Conservation (phyloP, 306 rosid species). For the Hylodesmum podocarpum region DNA sequence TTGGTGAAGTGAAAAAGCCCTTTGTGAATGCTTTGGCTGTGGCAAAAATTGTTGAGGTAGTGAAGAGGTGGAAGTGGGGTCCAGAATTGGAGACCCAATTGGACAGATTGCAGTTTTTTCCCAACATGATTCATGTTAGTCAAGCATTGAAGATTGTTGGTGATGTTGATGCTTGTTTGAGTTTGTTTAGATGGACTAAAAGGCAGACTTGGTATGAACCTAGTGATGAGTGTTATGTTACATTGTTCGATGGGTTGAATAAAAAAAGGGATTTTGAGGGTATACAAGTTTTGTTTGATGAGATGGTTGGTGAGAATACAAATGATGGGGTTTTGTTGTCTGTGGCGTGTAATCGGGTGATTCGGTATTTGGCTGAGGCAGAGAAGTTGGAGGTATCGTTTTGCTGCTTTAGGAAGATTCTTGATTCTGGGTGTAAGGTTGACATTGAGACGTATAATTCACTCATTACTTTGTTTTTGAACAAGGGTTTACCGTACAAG, state of each 20-base stretch:
- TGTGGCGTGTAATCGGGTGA: constrained; percentile 68
- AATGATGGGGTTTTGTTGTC: constrained; percentile 44
- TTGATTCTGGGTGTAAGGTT: constrained; percentile 58
- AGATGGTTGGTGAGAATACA: constrained; percentile 77
- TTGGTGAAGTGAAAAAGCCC: constrained; percentile 76
- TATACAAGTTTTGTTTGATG: constrained; percentile 78
- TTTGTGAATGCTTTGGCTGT: constrained; percentile 74
- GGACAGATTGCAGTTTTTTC: constrained; percentile 83
- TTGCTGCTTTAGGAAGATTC: constrained; percentile 83
- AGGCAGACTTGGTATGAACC: constrained; percentile 83
- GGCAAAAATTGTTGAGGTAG: constrained; percentile 86
- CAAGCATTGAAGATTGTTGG: constrained; percentile 69
- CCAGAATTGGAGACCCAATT: constrained; percentile 93
- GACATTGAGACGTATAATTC: constrained; percentile 80
- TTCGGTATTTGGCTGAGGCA: constrained; percentile 80
- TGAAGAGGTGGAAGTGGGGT: constrained; percentile 97
- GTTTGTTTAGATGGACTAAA: constrained; percentile 91
- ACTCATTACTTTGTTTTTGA: constrained; percentile 73
- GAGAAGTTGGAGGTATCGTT: constrained; percentile 88
- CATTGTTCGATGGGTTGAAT: constrained; percentile 74
- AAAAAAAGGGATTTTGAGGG: constrained; percentile 72
- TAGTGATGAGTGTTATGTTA: constrained; percentile 67
- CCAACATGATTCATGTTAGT: constrained; percentile 69
- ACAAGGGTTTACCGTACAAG: constrained; percentile 91
- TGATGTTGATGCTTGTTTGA: constrained; percentile 67